Percentiles rank a stretch among this genome's conserved stretches.
Conservation (phyloP, 306 rosid species). For the Carpinus fangiana region DNA sequence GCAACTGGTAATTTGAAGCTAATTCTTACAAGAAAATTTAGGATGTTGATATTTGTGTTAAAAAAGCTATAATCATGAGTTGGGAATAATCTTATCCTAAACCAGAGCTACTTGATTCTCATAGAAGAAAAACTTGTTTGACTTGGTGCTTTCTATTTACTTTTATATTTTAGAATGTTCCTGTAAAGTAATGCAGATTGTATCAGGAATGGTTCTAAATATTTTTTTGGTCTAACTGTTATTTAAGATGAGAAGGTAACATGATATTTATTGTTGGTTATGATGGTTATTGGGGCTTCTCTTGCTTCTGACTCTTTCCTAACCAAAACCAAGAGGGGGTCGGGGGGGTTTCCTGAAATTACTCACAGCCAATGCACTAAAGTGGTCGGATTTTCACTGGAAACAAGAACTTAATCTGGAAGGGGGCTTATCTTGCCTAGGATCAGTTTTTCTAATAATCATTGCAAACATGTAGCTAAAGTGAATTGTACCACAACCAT, state of each 20-base stretch:
- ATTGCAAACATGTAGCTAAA: neutral
- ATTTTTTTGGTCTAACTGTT: neutral
- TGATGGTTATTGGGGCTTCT: neutral
- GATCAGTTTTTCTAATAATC: neutral
- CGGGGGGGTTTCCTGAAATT: neutral
- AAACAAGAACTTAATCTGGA: neutral
- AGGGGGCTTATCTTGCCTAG: neutral
- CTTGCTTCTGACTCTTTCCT: neutral
- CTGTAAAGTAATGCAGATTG: neutral
- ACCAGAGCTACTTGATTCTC: conserved; percentile 1
- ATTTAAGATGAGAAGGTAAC: neutral
- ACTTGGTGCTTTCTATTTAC: neutral
- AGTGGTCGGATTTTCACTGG: neutral
- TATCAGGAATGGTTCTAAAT: neutral
- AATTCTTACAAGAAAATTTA: conserved; percentile 1
- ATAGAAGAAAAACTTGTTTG: neutral
- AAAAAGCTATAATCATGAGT: conserved; percentile 8
- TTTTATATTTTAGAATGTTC: neutral
- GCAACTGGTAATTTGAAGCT: conserved; percentile 64
- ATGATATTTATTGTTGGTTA: neutral
- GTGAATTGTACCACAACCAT: neutral
- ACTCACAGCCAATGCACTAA: neutral
- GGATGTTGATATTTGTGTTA: neutral
- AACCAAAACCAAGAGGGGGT: neutral
- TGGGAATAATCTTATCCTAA: neutral